Evolutionary conservation across 2,329 filamentous ascomycete species (phyloP).

Genomic region (Sodiomyces alkalinus): DNA sequence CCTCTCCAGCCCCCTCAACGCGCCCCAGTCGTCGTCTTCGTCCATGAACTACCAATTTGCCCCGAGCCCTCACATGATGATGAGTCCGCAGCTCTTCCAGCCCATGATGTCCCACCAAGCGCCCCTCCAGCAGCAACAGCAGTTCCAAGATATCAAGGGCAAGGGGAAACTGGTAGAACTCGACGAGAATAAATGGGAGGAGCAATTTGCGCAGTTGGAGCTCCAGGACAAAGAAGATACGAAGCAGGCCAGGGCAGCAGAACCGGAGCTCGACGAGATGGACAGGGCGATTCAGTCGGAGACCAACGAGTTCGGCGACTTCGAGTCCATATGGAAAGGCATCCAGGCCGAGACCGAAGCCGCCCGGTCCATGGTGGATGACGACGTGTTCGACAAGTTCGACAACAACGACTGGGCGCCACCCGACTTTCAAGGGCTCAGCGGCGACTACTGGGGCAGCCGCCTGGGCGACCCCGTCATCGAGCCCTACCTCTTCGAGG

Average conservation of each 20-base stretch:
- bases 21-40: slow-evolving; percentile 4
- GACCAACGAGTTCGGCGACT: slow-evolving; percentile 66
- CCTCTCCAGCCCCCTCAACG: slow-evolving; percentile 28
- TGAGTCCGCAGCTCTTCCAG: slow-evolving; percentile 36
- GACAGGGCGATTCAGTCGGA: slow-evolving; percentile 55
- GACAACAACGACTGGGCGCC: slow-evolving; percentile 65
- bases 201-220: slow-evolving; percentile 85
- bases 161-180: slow-evolving; percentile 93
- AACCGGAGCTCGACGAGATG: slow-evolving; percentile 76
- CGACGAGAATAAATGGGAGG: slow-evolving; percentile 89
- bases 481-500: slow-evolving; percentile 87
- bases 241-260: slow-evolving; percentile 43
- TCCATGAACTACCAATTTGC: slow-evolving; percentile 1
- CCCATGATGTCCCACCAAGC: slow-evolving; percentile 40
- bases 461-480: slow-evolving; percentile 54
- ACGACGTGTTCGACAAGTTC: slow-evolving; percentile 48
- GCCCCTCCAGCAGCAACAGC: slow-evolving; percentile 30
- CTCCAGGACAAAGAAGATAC: slow-evolving; percentile 42
- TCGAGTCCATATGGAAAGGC: slow-evolving; percentile 78
- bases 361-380: slow-evolving; percentile 56
- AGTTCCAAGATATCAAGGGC: slow-evolving; percentile 45
- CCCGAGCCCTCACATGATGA: slow-evolving; percentile 30
- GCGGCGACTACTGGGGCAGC: slow-evolving; percentile 50
- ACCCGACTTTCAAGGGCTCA: slow-evolving; percentile 42
- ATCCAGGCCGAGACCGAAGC: slow-evolving; percentile 63